Evolutionary conservation across 2,329 filamentous ascomycete species (phyloP), one percentile per base, ranked within the genome.

Genomic region (Curvularia sp.): DNA sequence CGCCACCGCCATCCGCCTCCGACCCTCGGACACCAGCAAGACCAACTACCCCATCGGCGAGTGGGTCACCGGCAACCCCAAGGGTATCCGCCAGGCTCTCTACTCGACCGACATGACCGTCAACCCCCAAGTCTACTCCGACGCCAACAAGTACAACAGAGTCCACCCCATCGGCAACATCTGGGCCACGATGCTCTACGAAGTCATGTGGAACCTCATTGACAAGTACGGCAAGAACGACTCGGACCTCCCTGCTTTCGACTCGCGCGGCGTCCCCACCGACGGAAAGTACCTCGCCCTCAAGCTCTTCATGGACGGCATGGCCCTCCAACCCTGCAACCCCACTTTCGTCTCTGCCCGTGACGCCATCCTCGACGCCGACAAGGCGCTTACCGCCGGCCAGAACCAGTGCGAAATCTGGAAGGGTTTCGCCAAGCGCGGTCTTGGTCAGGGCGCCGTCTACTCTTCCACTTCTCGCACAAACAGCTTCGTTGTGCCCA

Each of bases 181-280:
- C 57, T 86, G 84, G 83, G 81, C 81, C 2, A 81, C 78, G 0
- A 81, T 81, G 42, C 75, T 86, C 4, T 86, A 86, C 70, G 84
- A 86, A 65, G 77, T 86, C 12, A 70, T 86, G 56, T 86, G 85
- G 84, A 85, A 84, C 72, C 66, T 86, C 33, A 83, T 86, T 57
- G 84, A 84, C 51, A 83, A 83, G 74, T 72, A 85, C 60, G 84
- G 84, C 55, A 83, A 83, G 73, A 84, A 80, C 42, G 75, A 80
- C 46, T 74, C 60, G 0, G 72, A 72, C 8, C 64, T 71, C 15
- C 84, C 84, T 0, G 69, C 72, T 1, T 81, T 85, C 49, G 65
- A 73, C 49, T 65, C 72, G 10, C 74, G 77, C 8, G 81, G 82
- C 2, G 77, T 85, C 1, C 84, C 84, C 2, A 82, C 76, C 0